phyloP scores from a whole-genome alignment of 2,329 filamentous ascomycete species.

The Xylaria sp. region DNA sequence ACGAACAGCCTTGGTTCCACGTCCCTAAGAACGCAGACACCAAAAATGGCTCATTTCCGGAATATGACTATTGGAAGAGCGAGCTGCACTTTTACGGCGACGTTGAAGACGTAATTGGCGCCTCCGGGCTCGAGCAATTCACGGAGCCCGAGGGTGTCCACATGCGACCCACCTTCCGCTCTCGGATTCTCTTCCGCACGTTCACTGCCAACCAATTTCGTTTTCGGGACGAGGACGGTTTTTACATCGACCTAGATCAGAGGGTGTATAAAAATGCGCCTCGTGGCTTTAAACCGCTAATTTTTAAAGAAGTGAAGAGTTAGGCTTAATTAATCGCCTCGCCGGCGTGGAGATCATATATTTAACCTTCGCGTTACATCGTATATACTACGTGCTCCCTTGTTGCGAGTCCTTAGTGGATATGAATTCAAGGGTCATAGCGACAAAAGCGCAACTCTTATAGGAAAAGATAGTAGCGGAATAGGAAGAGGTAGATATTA shows the following conservation, averaged over 20 bases:
- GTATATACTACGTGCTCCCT: neutral
- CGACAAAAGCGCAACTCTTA: no score
- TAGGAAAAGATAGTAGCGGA: no score
- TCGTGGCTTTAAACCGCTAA: neutral
- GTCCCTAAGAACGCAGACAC: neutral
- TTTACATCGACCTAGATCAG: slow-evolving; percentile 4
- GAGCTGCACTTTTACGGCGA: neutral
- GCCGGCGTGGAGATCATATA: neutral
- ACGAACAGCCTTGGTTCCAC: slow-evolving; percentile 41
- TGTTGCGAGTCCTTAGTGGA: no score
- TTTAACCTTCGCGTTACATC: neutral
- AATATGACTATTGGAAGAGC: slow-evolving; percentile 18
- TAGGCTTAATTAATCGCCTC: neutral
- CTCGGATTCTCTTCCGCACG: slow-evolving; percentile 24
- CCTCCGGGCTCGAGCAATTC: slow-evolving; percentile 45
- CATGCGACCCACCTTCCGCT: neutral
- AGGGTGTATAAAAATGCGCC: slow-evolving; percentile 21
- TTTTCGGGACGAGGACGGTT: slow-evolving; percentile 28
- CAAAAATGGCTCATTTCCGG: neutral
- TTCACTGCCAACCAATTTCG: neutral
- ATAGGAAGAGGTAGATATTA: no score
- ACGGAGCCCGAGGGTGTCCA: slow-evolving; percentile 30
- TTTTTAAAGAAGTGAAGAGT: neutral
- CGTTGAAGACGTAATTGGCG: slow-evolving; percentile 34
- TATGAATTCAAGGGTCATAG: no score